Base-by-base conservation (phyloP, 768 basidiomycete genomes). In the Zangia roseola region DNA sequence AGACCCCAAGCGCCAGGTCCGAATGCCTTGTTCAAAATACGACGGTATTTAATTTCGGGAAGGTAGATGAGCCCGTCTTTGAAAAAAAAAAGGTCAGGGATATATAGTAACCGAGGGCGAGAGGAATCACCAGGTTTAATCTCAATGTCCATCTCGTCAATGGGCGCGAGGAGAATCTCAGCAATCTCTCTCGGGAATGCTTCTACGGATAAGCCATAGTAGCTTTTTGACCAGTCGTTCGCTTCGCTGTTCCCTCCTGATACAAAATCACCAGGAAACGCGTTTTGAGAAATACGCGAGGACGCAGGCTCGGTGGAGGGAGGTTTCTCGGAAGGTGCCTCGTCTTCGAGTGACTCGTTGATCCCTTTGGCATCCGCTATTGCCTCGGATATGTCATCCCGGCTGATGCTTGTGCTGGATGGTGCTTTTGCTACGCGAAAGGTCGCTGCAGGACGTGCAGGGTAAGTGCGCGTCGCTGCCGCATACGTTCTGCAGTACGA, bases 1-100 rank as follows among this genome's bases (percentile, higher is more conserved):
- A 97, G 80, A 10, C 95, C 95, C 95, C 95, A 97, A 6, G 86
- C 94, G 7, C 95, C 95, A 17, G 95, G 95, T 10, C 95, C 94
- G 60, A 98, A 97, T 0, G 95, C 93, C 57, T 78, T 84, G 73
- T 97, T 97, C 40, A 97, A 70, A 28, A 91, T 83, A 20, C 95
- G 81, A 16, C 95, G 81, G 62, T 97, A 98, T 64, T 97, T 95
- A 61, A 97, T 98, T 69, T 97, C 95, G 17, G 95, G 95, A 7
- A 98, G 82, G 69, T 97, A 98, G 10, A 97, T 71, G 35, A 98
- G 75, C 5, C 95, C 95, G 57, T 97, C 95, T 95, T 49, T 8
- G 6, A 19, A 36, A n/a, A n/a, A 30, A 47, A 52, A 16, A 19
- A 41, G 7, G 21, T 49, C 19, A 57, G 30, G 14, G 19, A 21